Percentiles rank a stretch among this genome's conserved stretches.
Conservation (phyloP, 768 basidiomycete species). For the Crucibulum laeve region DNA sequence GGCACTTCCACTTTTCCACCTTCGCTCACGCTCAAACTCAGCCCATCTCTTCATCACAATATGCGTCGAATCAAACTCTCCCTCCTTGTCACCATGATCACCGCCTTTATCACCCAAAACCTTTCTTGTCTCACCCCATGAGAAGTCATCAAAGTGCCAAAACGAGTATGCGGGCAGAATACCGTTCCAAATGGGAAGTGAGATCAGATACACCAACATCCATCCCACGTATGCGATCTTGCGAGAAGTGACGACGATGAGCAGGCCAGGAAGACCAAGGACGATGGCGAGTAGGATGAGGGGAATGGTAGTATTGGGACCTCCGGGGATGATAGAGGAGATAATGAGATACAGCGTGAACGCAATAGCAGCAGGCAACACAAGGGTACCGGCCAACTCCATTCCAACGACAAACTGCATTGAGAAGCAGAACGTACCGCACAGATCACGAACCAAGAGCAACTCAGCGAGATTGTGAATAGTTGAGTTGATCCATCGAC, state of each 20-base stretch:
- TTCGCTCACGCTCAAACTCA: conserved; percentile 93
- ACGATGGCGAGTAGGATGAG: conserved; percentile 91
- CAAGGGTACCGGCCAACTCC: conserved; percentile 95
- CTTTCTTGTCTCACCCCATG: conserved; percentile 93
- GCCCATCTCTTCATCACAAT: conserved; percentile 99
- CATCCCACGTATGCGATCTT: conserved; percentile 94
- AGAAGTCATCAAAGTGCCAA: conserved; percentile 99
- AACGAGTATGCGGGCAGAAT: conserved; percentile 94
- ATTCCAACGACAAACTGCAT: conserved; percentile 99
- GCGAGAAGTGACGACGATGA: conserved; percentile 94
- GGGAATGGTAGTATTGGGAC: conserved; percentile 78
- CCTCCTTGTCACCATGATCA: conserved; percentile 89
- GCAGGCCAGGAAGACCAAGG: conserved; percentile 90
- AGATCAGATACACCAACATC: conserved; percentile 93
- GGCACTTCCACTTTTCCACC: conserved; percentile 86
- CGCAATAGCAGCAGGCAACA: conserved; percentile 93
- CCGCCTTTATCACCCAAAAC: conserved; percentile 66
- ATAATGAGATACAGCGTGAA: conserved; percentile 96
- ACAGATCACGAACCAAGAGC: conserved; percentile 93
- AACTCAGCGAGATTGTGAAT: conserved; percentile 97
- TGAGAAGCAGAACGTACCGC: conserved; percentile 99
- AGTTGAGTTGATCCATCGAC: conserved; percentile 99
- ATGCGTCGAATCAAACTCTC: conserved; percentile 93
- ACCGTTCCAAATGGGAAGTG: conserved; percentile 96
- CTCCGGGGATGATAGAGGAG: conserved; percentile 77